Percentiles rank a stretch among this genome's conserved stretches.
phyloP scores from a whole-genome alignment of 345 rosid species.

The Viola odorata region DNA sequence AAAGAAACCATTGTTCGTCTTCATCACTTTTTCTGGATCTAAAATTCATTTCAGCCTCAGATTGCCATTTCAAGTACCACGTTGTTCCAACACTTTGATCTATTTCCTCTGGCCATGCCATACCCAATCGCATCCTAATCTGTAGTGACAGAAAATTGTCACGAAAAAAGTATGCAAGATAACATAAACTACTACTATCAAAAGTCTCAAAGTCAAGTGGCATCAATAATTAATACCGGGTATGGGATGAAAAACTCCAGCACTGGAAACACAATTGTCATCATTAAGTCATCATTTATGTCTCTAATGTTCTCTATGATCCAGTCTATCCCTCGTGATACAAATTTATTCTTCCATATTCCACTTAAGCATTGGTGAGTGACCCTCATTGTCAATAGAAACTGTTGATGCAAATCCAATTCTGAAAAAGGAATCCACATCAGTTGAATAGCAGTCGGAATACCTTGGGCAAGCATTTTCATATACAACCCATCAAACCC shows the following conservation, averaged over 20 bases:
- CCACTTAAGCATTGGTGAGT: conserved; percentile 45
- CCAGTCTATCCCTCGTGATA: conserved; percentile 44
- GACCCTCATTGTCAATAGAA: conserved; percentile 52
- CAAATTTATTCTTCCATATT: conserved; percentile 47
- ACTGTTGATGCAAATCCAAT: conserved; percentile 68
- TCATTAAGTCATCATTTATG: conserved; percentile 69
- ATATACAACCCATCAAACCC: conserved; percentile 88
- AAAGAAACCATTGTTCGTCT: conserved; percentile 47
- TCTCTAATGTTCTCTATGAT: conserved; percentile 39
- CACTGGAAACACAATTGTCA: conserved; percentile 55
- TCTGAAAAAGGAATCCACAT: conserved; percentile 97
- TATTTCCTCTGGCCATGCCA: conserved; percentile 90
- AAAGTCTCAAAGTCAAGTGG: conserved; percentile 8
- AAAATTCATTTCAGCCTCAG: conserved; percentile 64
- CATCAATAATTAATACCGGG: conserved; percentile 45
- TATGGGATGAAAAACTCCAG: conserved; percentile 65
- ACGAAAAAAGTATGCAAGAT: conserved; percentile 4
- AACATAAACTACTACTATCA: not conserved
- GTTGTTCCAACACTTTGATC: conserved; percentile 69
- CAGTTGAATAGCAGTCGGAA: conserved; percentile 73
- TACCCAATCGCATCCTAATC: conserved; percentile 71
- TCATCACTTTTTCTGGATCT: conserved; percentile 54
- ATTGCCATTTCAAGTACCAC: conserved; percentile 86
- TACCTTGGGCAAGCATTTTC: conserved; percentile 84
- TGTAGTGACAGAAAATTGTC: conserved; percentile 21